Evolutionary conservation across 2,329 filamentous ascomycete genomes (phyloP).

Genomic region (Penicillium sp.): DNA sequence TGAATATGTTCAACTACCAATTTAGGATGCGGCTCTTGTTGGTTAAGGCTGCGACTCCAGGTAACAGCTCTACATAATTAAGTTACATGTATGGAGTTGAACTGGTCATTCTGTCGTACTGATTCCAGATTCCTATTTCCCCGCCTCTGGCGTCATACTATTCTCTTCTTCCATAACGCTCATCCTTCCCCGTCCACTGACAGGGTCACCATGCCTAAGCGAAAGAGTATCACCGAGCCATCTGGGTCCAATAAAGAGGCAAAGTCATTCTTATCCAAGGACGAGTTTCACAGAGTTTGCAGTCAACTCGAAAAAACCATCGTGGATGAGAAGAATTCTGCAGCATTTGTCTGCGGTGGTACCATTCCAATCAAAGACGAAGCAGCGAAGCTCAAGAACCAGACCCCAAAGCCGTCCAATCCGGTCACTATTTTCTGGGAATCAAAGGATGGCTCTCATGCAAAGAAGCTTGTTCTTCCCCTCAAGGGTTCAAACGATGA

Average conservation of each 20-base stretch:
- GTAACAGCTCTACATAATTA: no score
- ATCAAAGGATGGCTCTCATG: neutral
- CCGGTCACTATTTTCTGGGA: neutral
- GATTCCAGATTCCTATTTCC: no score
- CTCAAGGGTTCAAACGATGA: neutral
- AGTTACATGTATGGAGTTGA: no score
- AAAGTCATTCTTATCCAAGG: neutral
- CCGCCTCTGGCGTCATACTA: no score
- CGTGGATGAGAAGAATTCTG: conserved; percentile 24
- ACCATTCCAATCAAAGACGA: neutral
- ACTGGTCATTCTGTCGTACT: no score
- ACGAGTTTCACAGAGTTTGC: neutral
- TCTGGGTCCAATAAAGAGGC: no score
- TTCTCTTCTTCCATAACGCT: no score
- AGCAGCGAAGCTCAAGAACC: neutral
- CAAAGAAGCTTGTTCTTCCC: neutral
- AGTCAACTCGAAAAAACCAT: neutral
- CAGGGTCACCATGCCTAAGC: neutral
- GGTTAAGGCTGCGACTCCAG: no score
- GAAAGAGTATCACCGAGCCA: neutral
- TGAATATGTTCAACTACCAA: no score
- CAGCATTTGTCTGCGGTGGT: conserved; percentile 1
- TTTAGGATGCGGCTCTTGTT: no score
- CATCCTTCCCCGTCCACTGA: neutral
- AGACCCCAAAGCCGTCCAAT: neutral